Conservation (phyloP, 208 protist species). For the Crithidia brevicula region DNA sequence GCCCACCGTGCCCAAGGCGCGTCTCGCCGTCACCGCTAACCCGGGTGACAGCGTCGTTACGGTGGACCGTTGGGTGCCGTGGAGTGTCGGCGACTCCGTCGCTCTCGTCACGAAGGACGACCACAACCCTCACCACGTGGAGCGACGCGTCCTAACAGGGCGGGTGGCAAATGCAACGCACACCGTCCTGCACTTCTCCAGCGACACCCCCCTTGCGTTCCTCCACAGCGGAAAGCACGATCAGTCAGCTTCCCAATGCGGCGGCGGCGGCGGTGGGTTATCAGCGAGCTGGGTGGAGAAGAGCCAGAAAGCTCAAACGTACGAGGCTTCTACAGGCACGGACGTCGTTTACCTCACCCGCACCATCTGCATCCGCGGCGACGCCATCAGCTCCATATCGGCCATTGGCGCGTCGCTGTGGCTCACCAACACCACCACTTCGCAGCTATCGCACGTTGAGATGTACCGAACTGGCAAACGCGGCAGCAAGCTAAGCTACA, state of each 20-base stretch:
- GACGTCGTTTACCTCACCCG: slow-evolving; percentile 56
- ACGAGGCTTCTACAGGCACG: slow-evolving; percentile 17
- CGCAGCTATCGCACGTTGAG: slow-evolving; percentile 38
- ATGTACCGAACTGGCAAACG: slow-evolving; percentile 48
- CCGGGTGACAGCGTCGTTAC: slow-evolving; percentile 28
- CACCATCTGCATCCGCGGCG: slow-evolving; percentile 63
- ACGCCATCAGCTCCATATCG: slow-evolving; percentile 30
- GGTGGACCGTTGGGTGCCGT: slow-evolving; percentile 44
- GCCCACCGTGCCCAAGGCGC: neutral
- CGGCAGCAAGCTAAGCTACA: slow-evolving; percentile 32
- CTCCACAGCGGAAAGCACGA: slow-evolving; percentile 23
- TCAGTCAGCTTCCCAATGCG: no score
- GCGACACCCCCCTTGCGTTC: slow-evolving; percentile 33
- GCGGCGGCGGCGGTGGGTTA: no score
- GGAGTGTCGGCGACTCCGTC: slow-evolving; percentile 51
- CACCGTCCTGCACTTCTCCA: slow-evolving; percentile 37
- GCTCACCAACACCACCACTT: slow-evolving; percentile 14
- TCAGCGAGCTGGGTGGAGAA: neutral
- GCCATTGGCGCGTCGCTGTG: slow-evolving; percentile 32
- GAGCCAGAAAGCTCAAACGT: neutral
- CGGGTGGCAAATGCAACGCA: slow-evolving; percentile 18
- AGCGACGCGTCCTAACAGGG: slow-evolving; percentile 36
- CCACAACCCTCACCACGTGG: slow-evolving; percentile 35
- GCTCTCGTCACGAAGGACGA: slow-evolving; percentile 42
- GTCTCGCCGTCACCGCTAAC: slow-evolving; percentile 21